Base-by-base conservation (phyloP, 768 basidiomycete species). In the Inosperma sp. region DNA sequence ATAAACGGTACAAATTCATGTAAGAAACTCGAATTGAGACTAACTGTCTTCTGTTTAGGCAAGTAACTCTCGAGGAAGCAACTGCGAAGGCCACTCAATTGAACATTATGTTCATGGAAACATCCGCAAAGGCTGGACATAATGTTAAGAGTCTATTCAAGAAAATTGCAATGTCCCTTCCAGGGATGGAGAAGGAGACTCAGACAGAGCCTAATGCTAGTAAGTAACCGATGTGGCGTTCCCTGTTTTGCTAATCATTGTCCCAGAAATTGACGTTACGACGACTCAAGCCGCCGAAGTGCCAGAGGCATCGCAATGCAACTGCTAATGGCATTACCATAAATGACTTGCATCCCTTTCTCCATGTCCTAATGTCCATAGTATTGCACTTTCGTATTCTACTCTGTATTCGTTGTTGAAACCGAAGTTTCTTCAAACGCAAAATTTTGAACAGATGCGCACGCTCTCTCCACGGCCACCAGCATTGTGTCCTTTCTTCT, bases 131-230 rank as follows among this genome's bases (percentile, higher is more conserved):
- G 68, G 96, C 96, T 6, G 96, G 96, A 3, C 96, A 98, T 67
- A 99, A 99, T 57, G 96, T 99, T 54, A 99, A 99, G 75, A 90
- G 90, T 58, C 69, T 99, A 58, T 99, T 99, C 79, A 94, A 97
- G 76, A 98, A 98, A 78, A 99, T 99, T 58, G 96, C 96, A 1
- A 84, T 98, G 86, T 93, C 93, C 2, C 71, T 99, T 43, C 95
- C 96, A 16, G 96, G 96, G 10, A 93, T 93, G 82, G 92, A 94
- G 62, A 92, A 88, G 65, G 89, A 86, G 29, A 75, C 61, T 19
- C 83, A 84, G 56, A 71, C 67, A 33, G 78, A 84, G 55, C 62
- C 75, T n/a, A 80, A 78, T 51, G 76, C 77, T 36, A 81, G 79
- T 79, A 59, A 51, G 74, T 60, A 25, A 6, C 27, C 26, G 65